Conservation (phyloP, 2,329 filamentous ascomycete species). For the Talaromyces sp. region DNA sequence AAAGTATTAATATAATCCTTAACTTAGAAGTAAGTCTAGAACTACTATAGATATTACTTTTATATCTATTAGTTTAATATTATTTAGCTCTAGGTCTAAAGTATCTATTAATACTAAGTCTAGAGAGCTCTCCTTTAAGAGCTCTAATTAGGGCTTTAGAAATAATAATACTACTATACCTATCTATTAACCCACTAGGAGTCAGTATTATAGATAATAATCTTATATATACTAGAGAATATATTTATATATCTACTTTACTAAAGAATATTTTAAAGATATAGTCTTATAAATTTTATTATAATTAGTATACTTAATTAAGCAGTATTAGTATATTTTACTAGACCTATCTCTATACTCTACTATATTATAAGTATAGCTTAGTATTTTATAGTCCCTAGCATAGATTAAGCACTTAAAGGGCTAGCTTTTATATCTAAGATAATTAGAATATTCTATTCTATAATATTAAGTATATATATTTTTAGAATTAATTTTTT, state of each 20-base stretch:
- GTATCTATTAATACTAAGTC: background rate
- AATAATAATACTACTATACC: background rate
- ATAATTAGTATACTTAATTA: background rate
- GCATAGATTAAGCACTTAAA: background rate
- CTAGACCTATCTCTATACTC: background rate
- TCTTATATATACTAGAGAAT: background rate
- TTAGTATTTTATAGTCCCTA: background rate
- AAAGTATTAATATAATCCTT: background rate
- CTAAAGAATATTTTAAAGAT: background rate
- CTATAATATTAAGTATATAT: background rate
- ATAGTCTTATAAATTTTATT: background rate
- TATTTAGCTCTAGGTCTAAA: background rate
- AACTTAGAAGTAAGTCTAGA: background rate
- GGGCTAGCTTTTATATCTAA: background rate
- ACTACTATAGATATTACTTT: background rate
- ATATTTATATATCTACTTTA: background rate
- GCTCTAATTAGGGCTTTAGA: background rate
- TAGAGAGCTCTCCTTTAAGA: background rate
- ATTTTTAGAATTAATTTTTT: background rate
- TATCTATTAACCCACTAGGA: background rate
- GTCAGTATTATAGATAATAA: background rate
- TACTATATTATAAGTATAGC: background rate
- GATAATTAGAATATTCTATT: background rate
- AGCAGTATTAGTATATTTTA: background rate
- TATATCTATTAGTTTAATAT: background rate